These are phyloP conservation scores for Talaromyces sp. DNA, from an alignment of 2,329 filamentous ascomycete species.

Conservation along the genomic window DNA sequence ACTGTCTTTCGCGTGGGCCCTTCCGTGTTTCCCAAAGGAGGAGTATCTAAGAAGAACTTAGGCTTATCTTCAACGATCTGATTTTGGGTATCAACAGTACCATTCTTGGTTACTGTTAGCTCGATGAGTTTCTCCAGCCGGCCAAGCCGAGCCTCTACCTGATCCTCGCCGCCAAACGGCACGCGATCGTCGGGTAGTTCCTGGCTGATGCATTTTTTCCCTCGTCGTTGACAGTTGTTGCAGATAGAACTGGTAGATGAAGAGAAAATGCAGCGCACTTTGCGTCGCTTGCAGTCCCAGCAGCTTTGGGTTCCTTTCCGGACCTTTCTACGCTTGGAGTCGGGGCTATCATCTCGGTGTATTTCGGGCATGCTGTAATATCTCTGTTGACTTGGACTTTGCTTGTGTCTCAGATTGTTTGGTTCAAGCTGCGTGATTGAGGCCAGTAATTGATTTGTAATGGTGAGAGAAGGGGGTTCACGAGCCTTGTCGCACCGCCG, in stretches of 20 bases:
- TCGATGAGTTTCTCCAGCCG: constrained; percentile 29
- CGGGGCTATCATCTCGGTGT: background rate
- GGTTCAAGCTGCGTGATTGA: background rate
- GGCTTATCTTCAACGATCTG: no score
- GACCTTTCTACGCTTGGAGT: constrained; percentile 23
- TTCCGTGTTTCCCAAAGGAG: background rate
- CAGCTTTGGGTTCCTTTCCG: constrained; percentile 9
- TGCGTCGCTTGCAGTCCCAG: constrained; percentile 25
- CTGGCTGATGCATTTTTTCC: constrained; percentile 49
- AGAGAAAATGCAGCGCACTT: constrained; percentile 36
- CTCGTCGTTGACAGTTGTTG: constrained; percentile 31
- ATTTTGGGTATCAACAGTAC: no score
- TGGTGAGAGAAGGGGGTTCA: background rate
- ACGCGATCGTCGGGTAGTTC: constrained; percentile 47
- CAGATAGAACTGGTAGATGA: constrained; percentile 23
- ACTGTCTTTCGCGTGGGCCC: background rate
- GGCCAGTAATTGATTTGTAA: no score
- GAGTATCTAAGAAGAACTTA: no score
- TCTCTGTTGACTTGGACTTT: background rate
- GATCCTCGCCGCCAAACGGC: constrained; percentile 18
- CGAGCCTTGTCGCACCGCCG: background rate
- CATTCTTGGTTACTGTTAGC: background rate
- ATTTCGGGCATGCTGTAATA: background rate
- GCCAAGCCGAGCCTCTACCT: constrained; percentile 13
- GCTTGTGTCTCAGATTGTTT: background rate